phyloP scores from a whole-genome alignment of 192 early-diverging fungal species.

The Backusella mclennaniae region DNA sequence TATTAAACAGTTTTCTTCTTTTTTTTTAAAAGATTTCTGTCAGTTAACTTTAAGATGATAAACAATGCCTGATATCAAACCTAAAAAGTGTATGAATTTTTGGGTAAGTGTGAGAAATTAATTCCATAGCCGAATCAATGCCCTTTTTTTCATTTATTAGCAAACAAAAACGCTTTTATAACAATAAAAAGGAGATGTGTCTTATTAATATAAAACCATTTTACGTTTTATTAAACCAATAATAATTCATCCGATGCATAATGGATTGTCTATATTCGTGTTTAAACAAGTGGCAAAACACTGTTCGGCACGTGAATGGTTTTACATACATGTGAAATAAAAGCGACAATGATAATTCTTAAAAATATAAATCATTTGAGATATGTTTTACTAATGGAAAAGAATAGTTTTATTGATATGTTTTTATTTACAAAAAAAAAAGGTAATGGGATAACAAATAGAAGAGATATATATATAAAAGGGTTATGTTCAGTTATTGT shows the following conservation, averaged over 20 bases:
- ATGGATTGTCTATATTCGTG: neutral
- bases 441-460: neutral
- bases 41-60: neutral
- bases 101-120: neutral
- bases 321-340: neutral
- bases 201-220: neutral
- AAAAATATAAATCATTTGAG: neutral
- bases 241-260: neutral
- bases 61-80: neutral
- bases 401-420: neutral
- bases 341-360: neutral
- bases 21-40: neutral
- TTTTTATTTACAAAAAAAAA: conserved; percentile 2
- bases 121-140: neutral
- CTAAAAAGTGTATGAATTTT: neutral
- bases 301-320: neutral
- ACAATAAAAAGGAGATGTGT: neutral
- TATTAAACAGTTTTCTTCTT: neutral
- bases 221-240: neutral
- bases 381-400: neutral
- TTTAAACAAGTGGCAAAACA: neutral
- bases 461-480: neutral
- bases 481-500: neutral
- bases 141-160: neutral
- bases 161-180: neutral